phyloP scores from a whole-genome alignment of 768 basidiomycete species.

The Hebeloma cylindrosporum region DNA sequence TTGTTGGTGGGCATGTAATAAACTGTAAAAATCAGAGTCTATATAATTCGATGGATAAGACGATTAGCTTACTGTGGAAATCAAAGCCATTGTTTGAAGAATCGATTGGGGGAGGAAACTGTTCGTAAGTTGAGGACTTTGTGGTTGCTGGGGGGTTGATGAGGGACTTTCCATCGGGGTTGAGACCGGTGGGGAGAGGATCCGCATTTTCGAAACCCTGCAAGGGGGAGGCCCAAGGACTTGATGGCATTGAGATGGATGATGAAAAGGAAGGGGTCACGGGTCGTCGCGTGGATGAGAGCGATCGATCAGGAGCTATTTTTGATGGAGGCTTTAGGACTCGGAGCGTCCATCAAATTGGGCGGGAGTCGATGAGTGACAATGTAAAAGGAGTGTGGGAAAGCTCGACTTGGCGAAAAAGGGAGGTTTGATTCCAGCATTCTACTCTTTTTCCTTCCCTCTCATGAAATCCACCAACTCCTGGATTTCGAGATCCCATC shows the following conservation, averaged over 20 bases:
- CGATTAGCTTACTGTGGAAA: constrained; percentile 59
- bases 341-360: too few species aligned
- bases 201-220: constrained; percentile 37
- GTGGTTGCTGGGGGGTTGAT: constrained; percentile 43
- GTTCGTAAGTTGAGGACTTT: constrained; percentile 51
- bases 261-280: constrained; percentile 3
- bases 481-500: constrained; percentile 42
- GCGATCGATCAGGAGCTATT: background rate
- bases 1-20: constrained; percentile 56
- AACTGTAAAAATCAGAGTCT: constrained; percentile 35
- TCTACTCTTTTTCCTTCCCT: constrained; percentile 2
- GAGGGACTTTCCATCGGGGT: constrained; percentile 58
- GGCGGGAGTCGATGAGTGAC: background rate
- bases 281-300: background rate
- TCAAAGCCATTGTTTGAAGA: constrained; percentile 63
- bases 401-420: constrained; percentile 12
- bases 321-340: background rate
- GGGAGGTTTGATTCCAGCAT: constrained; percentile 7
- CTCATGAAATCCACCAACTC: constrained; percentile 30
- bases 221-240: constrained; percentile 34
- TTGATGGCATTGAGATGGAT: constrained; percentile 3
- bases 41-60: background rate
- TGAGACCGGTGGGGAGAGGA: constrained; percentile 44
- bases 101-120: constrained; percentile 55
- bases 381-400: constrained; percentile 7